A percentile compares a stretch with the other conserved stretches of the same genome.
These are phyloP conservation scores for Letharia lupina DNA, from an alignment of 495 filamentous ascomycete species.

Conservation along the genomic window DNA sequence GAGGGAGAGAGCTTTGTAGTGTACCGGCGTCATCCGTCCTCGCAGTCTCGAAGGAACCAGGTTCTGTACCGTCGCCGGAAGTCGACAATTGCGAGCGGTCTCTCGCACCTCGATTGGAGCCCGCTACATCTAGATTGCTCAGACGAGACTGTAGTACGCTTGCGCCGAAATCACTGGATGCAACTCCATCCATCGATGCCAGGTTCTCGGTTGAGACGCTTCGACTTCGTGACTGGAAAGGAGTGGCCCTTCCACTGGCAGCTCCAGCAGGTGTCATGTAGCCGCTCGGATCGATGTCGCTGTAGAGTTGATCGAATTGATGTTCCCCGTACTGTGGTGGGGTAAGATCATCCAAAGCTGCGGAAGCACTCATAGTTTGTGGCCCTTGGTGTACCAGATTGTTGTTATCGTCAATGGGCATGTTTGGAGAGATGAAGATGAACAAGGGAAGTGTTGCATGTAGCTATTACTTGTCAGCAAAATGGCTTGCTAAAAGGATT, in stretches of 20 bases:
- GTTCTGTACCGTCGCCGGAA: conserved; percentile 13
- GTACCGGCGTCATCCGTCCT: neutral
- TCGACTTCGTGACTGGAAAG: conserved; percentile 65
- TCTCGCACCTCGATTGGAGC: conserved; percentile 7
- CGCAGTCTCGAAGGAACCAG: neutral
- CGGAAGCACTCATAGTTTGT: conserved; percentile 33
- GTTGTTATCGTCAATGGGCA: conserved; percentile 74
- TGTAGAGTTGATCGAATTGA: conserved; percentile 78
- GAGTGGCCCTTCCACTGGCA: conserved; percentile 64
- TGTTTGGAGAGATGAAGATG: conserved; percentile 88
- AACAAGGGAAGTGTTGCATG: conserved; percentile 78
- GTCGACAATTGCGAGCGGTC: conserved; percentile 24
- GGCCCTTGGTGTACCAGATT: conserved; percentile 51
- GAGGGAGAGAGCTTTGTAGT: conserved; percentile 4
- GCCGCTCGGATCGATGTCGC: conserved; percentile 66
- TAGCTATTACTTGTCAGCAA: conserved; percentile 41
- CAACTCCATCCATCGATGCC: conserved; percentile 49
- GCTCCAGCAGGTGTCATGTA: conserved; percentile 65
- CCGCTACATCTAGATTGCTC: conserved; percentile 41
- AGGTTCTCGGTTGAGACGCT: conserved; percentile 74
- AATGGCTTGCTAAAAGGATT: neutral
- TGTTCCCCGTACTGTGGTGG: conserved; percentile 87
- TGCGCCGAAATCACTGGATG: conserved; percentile 42
- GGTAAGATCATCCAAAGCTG: conserved; percentile 44
- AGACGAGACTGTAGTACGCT: conserved; percentile 57